Conservation (phyloP, 2,329 filamentous ascomycete species). For the Fusarium xyrophilum region DNA sequence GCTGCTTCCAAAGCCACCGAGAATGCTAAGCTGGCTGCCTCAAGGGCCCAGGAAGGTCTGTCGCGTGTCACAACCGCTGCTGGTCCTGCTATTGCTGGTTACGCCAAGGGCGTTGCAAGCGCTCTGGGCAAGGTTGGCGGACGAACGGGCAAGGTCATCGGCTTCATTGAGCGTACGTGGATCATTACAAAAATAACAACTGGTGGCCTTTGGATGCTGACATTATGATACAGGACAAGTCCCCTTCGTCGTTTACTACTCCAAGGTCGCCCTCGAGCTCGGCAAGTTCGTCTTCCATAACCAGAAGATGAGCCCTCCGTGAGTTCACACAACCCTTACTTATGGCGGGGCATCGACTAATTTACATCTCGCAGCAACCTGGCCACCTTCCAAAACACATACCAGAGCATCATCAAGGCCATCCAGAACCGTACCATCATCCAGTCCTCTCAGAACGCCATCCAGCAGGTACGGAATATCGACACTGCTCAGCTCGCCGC, state of each 20-base stretch:
- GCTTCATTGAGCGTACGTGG: conserved; percentile 83
- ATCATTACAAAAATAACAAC: not conserved
- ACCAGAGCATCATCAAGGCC: conserved; percentile 75
- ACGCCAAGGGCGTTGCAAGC: conserved; percentile 70
- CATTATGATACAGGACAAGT: conserved; percentile 69
- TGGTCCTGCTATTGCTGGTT: conserved; percentile 74
- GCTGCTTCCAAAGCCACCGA: conserved; percentile 44
- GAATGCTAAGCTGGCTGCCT: conserved; percentile 48
- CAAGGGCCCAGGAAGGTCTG: conserved; percentile 82
- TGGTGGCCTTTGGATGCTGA: conserved; percentile 13
- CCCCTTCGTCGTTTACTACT: conserved; percentile 90
- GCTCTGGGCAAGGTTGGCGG: conserved; percentile 81
- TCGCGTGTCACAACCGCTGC: conserved; percentile 82
- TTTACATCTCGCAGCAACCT: conserved; percentile 63
- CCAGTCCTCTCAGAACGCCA: conserved; percentile 62
- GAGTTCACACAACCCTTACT: conserved; percentile 54
- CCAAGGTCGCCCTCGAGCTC: conserved; percentile 85
- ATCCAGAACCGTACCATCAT: conserved; percentile 69
- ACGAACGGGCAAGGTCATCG: conserved; percentile 78
- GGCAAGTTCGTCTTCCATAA: conserved; percentile 84
- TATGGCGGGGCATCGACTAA: conserved; percentile 21
- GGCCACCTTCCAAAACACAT: conserved; percentile 85
- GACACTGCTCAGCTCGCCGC: conserved; percentile 73
- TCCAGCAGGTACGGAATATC: conserved; percentile 70
- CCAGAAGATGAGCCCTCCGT: conserved; percentile 96